Conservation (phyloP, 306 rosid species). For the Oemleria cerasiformis region DNA sequence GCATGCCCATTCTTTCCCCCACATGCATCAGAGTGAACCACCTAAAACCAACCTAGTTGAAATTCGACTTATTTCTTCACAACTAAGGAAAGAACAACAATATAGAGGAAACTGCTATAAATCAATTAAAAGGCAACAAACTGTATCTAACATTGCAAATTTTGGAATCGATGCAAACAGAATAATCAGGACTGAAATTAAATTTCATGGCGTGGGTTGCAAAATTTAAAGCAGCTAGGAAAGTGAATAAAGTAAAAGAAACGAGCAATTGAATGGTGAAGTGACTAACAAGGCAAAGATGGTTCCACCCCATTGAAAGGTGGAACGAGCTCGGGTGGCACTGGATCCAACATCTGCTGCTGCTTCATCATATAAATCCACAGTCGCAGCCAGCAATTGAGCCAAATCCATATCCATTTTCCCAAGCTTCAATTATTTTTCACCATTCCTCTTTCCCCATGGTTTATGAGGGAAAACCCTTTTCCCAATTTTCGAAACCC, state of each 20-base stretch:
- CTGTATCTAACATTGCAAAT: background rate
- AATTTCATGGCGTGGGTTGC: background rate
- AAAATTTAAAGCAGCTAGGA: background rate
- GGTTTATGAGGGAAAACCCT: background rate
- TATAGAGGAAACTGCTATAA: background rate
- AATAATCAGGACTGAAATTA: too few relatives aligned
- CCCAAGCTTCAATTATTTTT: background rate
- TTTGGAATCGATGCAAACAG: background rate
- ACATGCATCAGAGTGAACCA: too few relatives aligned
- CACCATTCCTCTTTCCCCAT: background rate
- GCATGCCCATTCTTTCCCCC: too few relatives aligned
- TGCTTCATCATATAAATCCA: background rate
- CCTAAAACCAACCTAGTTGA: too few relatives aligned
- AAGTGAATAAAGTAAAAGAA: background rate
- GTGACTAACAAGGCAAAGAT: slow-evolving; percentile 38
- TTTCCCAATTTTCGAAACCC: background rate
- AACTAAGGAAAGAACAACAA: too few relatives aligned
- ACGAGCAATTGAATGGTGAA: background rate
- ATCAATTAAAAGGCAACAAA: background rate
- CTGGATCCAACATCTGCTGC: slow-evolving; percentile 12
- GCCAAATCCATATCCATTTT: slow-evolving; percentile 13
- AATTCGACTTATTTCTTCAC: too few relatives aligned
- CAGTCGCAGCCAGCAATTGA: slow-evolving; percentile 10
- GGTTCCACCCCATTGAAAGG: slow-evolving; percentile 52
- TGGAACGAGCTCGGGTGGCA: slow-evolving; percentile 5